These are phyloP conservation scores for Porogramme epimiltina DNA, from an alignment of 1,284 basidiomycete species.

Conservation along the genomic window DNA sequence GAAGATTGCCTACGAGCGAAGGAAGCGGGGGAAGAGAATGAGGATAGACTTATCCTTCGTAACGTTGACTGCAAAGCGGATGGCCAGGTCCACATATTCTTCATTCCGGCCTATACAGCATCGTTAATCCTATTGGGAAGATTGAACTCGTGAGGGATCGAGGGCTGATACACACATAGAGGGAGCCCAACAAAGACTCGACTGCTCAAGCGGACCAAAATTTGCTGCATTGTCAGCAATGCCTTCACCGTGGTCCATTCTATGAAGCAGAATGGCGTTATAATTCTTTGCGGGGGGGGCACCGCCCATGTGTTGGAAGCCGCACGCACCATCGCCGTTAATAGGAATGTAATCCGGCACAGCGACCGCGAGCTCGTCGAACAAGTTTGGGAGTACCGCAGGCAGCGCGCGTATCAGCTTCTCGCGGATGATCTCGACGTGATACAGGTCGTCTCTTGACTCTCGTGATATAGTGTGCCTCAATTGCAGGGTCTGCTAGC, in stretches of 20 bases:
- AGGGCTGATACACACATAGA: constrained; percentile 20
- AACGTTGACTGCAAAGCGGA: constrained; percentile 40
- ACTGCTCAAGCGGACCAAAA: constrained; percentile 27
- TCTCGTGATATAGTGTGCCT: constrained; percentile 31
- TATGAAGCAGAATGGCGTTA: not conserved
- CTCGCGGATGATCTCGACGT: constrained; percentile 24
- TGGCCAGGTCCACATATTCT: constrained; percentile 39
- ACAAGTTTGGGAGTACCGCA: constrained; percentile 27
- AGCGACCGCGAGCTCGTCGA: constrained; percentile 34
- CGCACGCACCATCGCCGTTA: constrained; percentile 13
- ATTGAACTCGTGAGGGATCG: too few species aligned
- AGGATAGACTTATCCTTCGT: constrained; percentile 34
- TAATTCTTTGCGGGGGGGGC: not conserved
- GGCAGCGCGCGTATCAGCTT: constrained; percentile 35
- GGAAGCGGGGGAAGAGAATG: constrained; percentile 36
- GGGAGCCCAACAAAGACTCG: constrained; percentile 32
- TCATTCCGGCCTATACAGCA: constrained; percentile 32
- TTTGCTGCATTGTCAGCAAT: constrained; percentile 15
- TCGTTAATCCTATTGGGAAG: too few species aligned
- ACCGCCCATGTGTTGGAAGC: not conserved
- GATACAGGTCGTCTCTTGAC: constrained; percentile 30
- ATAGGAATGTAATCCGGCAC: constrained; percentile 31
- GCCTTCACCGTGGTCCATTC: constrained; percentile 24
- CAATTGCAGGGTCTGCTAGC: constrained; percentile 29
- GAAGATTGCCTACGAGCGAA: constrained; percentile 38